These are phyloP conservation scores for Ceratobasidium sp. DNA, from an alignment of 1,284 basidiomycete species.

Conservation along the genomic window DNA sequence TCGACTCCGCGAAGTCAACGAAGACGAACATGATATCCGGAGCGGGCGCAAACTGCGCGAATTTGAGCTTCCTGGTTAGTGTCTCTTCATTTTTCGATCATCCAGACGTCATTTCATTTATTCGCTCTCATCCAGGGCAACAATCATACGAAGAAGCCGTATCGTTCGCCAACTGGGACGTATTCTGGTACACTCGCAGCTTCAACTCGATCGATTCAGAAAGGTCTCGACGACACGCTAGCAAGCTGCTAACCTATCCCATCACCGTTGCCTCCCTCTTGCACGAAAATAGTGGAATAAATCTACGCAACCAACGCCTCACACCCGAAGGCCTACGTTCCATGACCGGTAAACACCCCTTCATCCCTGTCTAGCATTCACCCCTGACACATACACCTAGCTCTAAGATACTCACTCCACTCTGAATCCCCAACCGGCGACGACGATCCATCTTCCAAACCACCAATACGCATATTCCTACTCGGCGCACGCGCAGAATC, in stretches of 20 bases:
- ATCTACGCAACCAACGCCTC: constrained; percentile 82
- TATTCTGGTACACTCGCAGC: constrained; percentile 97
- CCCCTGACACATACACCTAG: constrained; percentile 60
- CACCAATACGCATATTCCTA: constrained; percentile 93
- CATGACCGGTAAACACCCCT: constrained; percentile 77
- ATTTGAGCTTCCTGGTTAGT: constrained; percentile 91
- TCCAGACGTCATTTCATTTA: background rate
- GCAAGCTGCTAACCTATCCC: constrained; percentile 96
- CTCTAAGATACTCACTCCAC: constrained; percentile 89
- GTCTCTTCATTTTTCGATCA: background rate
- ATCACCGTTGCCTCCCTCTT: constrained; percentile 91
- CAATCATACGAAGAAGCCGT: constrained; percentile 95
- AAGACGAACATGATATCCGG: constrained; percentile 97
- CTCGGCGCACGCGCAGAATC: constrained; percentile 97
- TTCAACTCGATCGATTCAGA: constrained; percentile 97
- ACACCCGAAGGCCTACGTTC: constrained; percentile 94
- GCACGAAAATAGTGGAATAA: constrained; percentile 92
- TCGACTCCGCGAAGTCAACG: constrained; percentile 90
- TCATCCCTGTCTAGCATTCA: constrained; percentile 15
- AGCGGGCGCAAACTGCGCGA: constrained; percentile 89
- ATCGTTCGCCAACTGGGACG: constrained; percentile 97
- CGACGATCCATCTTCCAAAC: constrained; percentile 76
- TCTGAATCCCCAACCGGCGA: constrained; percentile 68
- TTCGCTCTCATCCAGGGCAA: constrained; percentile 67
- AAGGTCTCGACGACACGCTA: constrained; percentile 90